Base-by-base conservation (phyloP, 2,329 filamentous ascomycete species). In the Alternaria incomplexa region DNA sequence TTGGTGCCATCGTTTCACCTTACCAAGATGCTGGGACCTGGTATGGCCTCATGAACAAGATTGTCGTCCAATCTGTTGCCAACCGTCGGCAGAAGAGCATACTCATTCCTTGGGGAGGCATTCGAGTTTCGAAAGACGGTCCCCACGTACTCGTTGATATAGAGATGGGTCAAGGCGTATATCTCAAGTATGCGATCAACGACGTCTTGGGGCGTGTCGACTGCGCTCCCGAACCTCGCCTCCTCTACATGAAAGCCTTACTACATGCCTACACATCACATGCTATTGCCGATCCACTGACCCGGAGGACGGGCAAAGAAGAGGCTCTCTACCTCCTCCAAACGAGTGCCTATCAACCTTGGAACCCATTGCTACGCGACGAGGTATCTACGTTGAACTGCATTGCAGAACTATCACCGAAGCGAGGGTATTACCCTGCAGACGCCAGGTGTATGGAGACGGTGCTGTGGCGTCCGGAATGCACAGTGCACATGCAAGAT, bases 211-310 rank as follows among this genome's bases (percentile, higher is more conserved):
- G 86, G 0, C 82, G 86, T 1, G 73, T 92, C 0, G 82, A 85
- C 3, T 90, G 88, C 40, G 81, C 88, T 0, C 79, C 86, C 0
- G 89, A 91, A 48, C 86, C 86, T 0, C 72, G 73, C 0, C 75
- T 89, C 0, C 76, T 88, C 0, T 89, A 88, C 58, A 79, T 79
- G 1, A 90, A 89, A 67, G 88, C 88, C 0, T 74, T 84, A 5
- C 73, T 88, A 1, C 89, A 92, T 69, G 89, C 89, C 0, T 76
- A 84, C 5, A 91, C 89, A 0, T 89, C 89, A 0, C 87, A 85
- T 30, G 68, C 84, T 0, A 36, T 91, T 0, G 84, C 86, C 0
- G 90, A 91, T 69, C 76, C 81, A 0, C 80, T 91, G 0, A 91
- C 88, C 0, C 78, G 82, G 0, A 81, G 83, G 0, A 91, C 88